These are phyloP conservation scores for Saccharomyces hybrid DNA, from an alignment of 1,139 yeast genomes.

Conservation along the genomic window DNA sequence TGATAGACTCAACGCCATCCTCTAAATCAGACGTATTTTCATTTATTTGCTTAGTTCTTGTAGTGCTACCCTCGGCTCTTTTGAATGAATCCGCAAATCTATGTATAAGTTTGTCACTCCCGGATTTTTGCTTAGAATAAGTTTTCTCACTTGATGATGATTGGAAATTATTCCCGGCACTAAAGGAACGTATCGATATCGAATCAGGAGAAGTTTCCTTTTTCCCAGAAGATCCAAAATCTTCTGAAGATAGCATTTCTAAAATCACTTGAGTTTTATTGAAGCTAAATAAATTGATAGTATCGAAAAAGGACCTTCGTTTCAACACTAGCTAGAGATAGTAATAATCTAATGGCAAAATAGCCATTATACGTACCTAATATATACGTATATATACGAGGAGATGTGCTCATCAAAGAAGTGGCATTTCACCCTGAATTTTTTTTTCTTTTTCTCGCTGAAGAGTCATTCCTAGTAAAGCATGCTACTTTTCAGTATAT, in stretches of 20 bases:
- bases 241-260: not conserved
- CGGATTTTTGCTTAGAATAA: not conserved
- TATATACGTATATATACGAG: not conserved
- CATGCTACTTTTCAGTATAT: not conserved
- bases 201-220: not conserved
- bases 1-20: constrained; percentile 7
- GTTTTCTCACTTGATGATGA: not conserved
- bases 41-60: not conserved
- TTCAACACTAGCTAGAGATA: not conserved
- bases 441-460: not conserved
- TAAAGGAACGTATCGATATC: not conserved
- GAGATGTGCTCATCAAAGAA: not conserved
- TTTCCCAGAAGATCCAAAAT: not conserved
- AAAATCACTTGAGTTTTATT: not conserved
- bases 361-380: not conserved
- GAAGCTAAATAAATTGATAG: not conserved
- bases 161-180: not conserved
- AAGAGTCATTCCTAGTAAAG: not conserved
- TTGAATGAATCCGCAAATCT: constrained; percentile 12
- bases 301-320: not conserved
- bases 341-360: not conserved
- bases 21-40: constrained; percentile 6
- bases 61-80: constrained; percentile 6
- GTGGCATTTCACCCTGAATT: not conserved
- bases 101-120: constrained; percentile 1